Percentiles rank a stretch among this genome's conserved stretches.
phyloP scores from a whole-genome alignment of 2,329 filamentous ascomycete species.

The Fusarium circinatum region DNA sequence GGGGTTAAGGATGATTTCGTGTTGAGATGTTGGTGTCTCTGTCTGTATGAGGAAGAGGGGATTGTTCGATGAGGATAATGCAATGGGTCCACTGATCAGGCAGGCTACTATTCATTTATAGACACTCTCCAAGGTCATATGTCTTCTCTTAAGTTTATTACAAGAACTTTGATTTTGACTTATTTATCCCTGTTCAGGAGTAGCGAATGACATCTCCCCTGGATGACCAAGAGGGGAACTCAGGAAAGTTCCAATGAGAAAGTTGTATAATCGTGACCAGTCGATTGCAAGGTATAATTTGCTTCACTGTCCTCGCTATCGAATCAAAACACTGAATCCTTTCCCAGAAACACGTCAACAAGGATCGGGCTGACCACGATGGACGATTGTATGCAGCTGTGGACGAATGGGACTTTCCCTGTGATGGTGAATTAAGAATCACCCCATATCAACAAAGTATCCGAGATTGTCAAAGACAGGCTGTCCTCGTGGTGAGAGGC shows the following conservation, averaged over 20 bases:
- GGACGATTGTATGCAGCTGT: background rate
- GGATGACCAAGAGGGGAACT: background rate
- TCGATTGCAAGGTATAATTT: background rate
- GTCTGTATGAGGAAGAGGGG: background rate
- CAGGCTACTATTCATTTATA: background rate
- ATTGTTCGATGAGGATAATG: background rate
- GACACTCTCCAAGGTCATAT: background rate
- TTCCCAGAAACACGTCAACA: background rate
- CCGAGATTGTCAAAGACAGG: background rate
- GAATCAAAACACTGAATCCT: background rate
- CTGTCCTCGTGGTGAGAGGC: background rate
- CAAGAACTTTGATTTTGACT: background rate
- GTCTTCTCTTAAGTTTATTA: background rate
- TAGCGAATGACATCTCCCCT: background rate
- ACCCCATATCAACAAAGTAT: background rate
- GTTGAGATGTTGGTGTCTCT: background rate
- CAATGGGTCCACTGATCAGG: too few species aligned
- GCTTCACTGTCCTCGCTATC: background rate
- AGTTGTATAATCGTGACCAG: background rate
- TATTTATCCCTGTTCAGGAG: background rate
- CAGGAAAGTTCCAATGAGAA: background rate
- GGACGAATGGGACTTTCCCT: background rate
- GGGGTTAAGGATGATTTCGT: background rate
- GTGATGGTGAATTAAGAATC: too few species aligned
- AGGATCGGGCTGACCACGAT: background rate